A percentile compares a stretch with the other conserved stretches of the same genome.
Conservation (phyloP, 805 yeast genomes). For the Saccharomyces paradoxus region DNA sequence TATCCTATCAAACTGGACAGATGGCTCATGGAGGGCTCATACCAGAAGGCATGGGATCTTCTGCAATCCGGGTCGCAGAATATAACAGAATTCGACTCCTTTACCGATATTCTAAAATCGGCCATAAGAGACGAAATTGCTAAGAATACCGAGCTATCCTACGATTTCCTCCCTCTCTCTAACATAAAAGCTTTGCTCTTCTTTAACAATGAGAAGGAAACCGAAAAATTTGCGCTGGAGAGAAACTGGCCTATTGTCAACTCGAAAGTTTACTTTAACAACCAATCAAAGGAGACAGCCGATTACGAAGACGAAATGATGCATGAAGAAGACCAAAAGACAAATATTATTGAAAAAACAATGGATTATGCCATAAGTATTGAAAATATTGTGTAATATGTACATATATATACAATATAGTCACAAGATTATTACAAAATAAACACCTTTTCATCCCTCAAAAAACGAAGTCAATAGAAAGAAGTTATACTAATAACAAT, state of each 20-base stretch:
- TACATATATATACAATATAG: neutral
- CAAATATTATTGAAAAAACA: constrained; percentile 52
- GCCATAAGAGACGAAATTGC: constrained; percentile 86
- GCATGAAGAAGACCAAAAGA: constrained; percentile 5
- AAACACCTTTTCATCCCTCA: neutral
- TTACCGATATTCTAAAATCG: constrained; percentile 63
- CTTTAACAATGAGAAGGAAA: constrained; percentile 48
- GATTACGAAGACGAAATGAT: constrained; percentile 34
- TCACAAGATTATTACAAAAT: neutral
- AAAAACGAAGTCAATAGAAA: neutral
- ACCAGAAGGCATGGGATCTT: constrained; percentile 81
- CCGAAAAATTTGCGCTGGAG: constrained; percentile 45
- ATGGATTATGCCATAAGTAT: constrained; percentile 82
- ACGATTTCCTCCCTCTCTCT: constrained; percentile 63
- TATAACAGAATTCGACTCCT: constrained; percentile 68
- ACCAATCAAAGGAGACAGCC: constrained; percentile 26
- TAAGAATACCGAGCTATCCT: constrained; percentile 71
- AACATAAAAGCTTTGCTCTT: constrained; percentile 79
- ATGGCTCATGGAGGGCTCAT: constrained; percentile 94
- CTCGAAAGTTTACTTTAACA: constrained; percentile 43
- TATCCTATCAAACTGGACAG: constrained; percentile 87
- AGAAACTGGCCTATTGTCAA: constrained; percentile 51
- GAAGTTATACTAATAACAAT: neutral
- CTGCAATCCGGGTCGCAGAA: constrained; percentile 33
- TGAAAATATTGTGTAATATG: constrained; percentile 70